Conservation (phyloP, 1,284 basidiomycete genomes). For the Ceratobasidium sp. region DNA sequence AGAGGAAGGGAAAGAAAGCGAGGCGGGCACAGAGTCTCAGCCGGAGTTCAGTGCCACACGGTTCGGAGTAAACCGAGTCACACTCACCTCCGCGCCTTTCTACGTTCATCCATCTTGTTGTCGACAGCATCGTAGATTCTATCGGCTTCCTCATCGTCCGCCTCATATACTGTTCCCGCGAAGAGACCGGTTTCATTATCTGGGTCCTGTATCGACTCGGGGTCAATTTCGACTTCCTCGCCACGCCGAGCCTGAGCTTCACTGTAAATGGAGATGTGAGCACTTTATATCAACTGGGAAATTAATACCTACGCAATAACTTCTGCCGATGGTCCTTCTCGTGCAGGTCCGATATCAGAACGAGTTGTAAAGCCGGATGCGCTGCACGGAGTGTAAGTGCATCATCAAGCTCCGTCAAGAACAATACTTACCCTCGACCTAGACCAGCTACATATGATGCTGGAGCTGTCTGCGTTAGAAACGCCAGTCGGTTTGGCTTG, state of each 20-base stretch:
- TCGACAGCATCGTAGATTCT: slow-evolving; percentile 94
- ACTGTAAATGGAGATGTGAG: slow-evolving; percentile 57
- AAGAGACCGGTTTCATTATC: slow-evolving; percentile 98
- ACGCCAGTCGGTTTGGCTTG: slow-evolving; percentile 82
- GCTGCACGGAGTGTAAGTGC: slow-evolving; percentile 59
- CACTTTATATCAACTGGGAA: slow-evolving; percentile 22
- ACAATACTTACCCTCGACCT: slow-evolving; percentile 81
- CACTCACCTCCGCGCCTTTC: slow-evolving; percentile 82
- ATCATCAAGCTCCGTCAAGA: too few species aligned
- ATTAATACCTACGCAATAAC: slow-evolving; percentile 75
- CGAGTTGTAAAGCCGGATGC: slow-evolving; percentile 98
- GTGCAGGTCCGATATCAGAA: slow-evolving; percentile 97
- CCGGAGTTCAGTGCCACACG: slow-evolving; percentile 45
- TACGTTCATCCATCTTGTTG: slow-evolving; percentile 87
- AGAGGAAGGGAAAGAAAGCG: slow-evolving; percentile 47
- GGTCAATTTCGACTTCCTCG: slow-evolving; percentile 87
- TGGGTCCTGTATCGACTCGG: slow-evolving; percentile 93
- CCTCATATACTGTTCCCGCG: slow-evolving; percentile 94
- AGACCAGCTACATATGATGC: slow-evolving; percentile 97
- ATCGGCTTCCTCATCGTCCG: slow-evolving; percentile 98
- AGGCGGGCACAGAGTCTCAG: slow-evolving; percentile 35
- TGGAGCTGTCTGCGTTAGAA: slow-evolving; percentile 88
- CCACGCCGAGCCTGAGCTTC: slow-evolving; percentile 86
- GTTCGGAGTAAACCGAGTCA: slow-evolving; percentile 59
- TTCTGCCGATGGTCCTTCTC: slow-evolving; percentile 93